Percentiles rank a stretch among this genome's conserved stretches.
These are phyloP conservation scores for Syncephalastrum sp. DNA, from an alignment of 371 early-diverging fungal species.

Conservation along the genomic window DNA sequence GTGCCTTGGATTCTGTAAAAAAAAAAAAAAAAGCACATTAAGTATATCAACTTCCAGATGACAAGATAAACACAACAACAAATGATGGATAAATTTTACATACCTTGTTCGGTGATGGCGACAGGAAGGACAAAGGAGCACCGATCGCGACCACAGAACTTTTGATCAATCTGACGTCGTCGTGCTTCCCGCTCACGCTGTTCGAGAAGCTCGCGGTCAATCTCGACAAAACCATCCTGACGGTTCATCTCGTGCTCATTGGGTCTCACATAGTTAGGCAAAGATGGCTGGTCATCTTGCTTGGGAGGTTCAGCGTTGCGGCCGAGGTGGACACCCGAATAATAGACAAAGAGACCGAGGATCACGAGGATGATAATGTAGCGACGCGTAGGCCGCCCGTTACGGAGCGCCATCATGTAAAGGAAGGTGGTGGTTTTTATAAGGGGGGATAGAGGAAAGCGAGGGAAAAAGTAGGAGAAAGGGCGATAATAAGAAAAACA, in stretches of 20 bases:
- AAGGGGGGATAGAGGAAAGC: conserved; percentile 9
- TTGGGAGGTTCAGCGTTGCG: conserved; percentile 1
- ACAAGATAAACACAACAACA: not conserved
- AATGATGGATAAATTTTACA: not conserved
- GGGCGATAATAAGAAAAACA: not conserved
- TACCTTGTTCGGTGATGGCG: conserved; percentile 46
- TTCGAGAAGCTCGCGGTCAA: conserved; percentile 15
- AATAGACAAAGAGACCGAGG: conserved; percentile 18
- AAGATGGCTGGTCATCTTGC: conserved; percentile 2
- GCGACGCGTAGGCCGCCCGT: conserved; percentile 16
- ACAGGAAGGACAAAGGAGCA: conserved; percentile 35
- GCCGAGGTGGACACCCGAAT: conserved; percentile 15
- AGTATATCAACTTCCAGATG: not conserved
- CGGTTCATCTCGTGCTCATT: conserved; percentile 1
- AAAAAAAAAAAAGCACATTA: not conserved
- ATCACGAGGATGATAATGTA: conserved; percentile 18
- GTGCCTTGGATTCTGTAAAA: conserved; percentile 32
- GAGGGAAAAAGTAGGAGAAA: conserved; percentile 7
- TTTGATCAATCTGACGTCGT: conserved; percentile 27
- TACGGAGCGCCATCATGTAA: conserved; percentile 16
- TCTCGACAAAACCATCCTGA: conserved; percentile 8
- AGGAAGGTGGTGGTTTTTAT: conserved; percentile 4
- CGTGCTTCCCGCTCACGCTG: conserved; percentile 5
- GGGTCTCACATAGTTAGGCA: conserved; percentile 8
- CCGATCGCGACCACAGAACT: conserved; percentile 28